Evolutionary conservation across 2,329 filamentous ascomycete genomes (phyloP).

Genomic region (Aspergillus sp.): DNA sequence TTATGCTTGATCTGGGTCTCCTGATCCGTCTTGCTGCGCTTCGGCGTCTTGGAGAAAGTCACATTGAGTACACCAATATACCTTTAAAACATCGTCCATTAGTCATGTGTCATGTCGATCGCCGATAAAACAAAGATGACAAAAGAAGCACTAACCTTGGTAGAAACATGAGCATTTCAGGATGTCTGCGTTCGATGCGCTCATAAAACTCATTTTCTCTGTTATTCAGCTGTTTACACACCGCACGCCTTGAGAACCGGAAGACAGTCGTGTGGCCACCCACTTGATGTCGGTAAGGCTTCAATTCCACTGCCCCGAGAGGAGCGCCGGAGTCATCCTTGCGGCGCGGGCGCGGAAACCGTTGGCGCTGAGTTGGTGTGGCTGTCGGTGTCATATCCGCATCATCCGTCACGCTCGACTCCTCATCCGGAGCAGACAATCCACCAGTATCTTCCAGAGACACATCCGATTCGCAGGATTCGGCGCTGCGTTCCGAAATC

Average conservation of each 20-base stretch:
- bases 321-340: conserved; percentile 48
- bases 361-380: conserved; percentile 38
- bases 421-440: conserved; percentile 48
- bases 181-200: conserved; percentile 86
- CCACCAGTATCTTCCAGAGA: conserved; percentile 47
- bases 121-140: background rate
- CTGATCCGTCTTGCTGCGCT: conserved; percentile 52
- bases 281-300: conserved; percentile 96
- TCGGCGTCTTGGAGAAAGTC: conserved; percentile 81
- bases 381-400: conserved; percentile 50
- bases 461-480: conserved; percentile 45
- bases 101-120: background rate
- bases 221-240: conserved; percentile 98
- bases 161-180: conserved; percentile 84
- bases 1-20: conserved; percentile 26
- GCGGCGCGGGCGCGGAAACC: conserved; percentile 27
- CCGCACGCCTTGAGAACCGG: conserved; percentile 89
- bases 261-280: conserved; percentile 96
- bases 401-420: conserved; percentile 57
- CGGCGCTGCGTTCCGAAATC: conserved; percentile 37
- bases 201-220: conserved; percentile 99
- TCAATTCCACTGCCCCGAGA: conserved; percentile 88
- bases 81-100: conserved; percentile 34
- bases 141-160: conserved; percentile 63
- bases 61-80: conserved; percentile 98